Base-by-base conservation (phyloP, 768 basidiomycete species). In the Trametes meyenii region DNA sequence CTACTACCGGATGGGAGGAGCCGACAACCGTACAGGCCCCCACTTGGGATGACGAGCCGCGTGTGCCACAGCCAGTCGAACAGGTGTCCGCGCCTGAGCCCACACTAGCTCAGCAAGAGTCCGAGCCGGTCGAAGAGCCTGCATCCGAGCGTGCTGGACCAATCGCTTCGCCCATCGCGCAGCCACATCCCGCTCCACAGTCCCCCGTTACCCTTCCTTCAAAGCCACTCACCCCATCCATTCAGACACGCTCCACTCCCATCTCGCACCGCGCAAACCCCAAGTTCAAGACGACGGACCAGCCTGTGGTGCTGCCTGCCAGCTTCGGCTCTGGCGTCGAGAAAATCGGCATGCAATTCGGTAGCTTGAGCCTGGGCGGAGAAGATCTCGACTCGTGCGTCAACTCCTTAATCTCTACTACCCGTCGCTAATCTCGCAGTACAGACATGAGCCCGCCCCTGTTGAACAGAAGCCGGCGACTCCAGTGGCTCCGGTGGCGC, bases 311-410 rank as follows among this genome's bases (percentile, higher is more conserved):
- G 58, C 86, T 93, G 83, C 90, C 92, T 1, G 77, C 76, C 45
- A 84, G 82, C 53, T 88, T 88, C 71, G 82, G 84, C 33, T 69
- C 82, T 36, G 80, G 80, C 17, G 71, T 89, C 23, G 91, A 92
- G 70, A 92, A 90, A 70, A 77, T 94, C 53, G 92, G 92, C 50
- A 92, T 94, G 92, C 91, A 93, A 69, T 94, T 94, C 70, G 92
- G 92, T 52, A 93, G 90, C 72, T 75, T 94, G 67, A 89, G 85
- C 72, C 80, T 94, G 38, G 85, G 85, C 36, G 89, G 86, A 7
- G 90, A 92, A 61, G 74, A 77, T 52, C 62, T 85, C 35, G 87
- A 86, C 42, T 67, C 80, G 87, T 88, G 70, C 71, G 85, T 79
- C 21, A 21, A 36, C 3, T 17, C 39, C 16, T 39, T 56, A 10